A percentile compares a stretch with the other conserved stretches of the same genome.
Conservation (phyloP, 768 basidiomycete genomes). For the Clathrus columnatus region DNA sequence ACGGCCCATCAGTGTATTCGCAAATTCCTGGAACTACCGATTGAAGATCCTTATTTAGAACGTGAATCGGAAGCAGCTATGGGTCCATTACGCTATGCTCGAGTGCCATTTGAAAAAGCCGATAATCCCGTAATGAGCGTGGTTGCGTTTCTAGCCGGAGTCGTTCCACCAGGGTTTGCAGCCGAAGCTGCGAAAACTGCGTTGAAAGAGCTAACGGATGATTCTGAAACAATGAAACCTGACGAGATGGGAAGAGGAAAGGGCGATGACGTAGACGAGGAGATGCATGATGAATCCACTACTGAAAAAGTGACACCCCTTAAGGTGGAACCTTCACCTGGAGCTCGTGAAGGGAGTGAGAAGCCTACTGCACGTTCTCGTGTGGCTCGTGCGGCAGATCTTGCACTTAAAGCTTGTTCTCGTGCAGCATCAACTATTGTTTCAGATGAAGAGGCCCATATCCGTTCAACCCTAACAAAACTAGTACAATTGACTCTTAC, state of each 20-base stretch:
- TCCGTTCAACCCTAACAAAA: constrained; percentile 67
- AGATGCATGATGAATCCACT: constrained; percentile 34
- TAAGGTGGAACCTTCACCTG: constrained; percentile 17
- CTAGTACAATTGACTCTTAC: constrained; percentile 78
- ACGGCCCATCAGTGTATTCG: constrained; percentile 92
- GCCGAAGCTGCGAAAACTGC: constrained; percentile 91
- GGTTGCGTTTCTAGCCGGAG: constrained; percentile 91
- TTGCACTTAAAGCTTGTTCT: constrained; percentile 85
- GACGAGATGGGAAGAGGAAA: constrained; percentile 21
- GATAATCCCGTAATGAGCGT: constrained; percentile 99
- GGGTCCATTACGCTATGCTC: constrained; percentile 65
- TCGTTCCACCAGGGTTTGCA: constrained; percentile 83
- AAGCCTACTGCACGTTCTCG: constrained; percentile 59
- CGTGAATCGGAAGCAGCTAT: constrained; percentile 56
- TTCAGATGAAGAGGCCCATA: constrained; percentile 70
- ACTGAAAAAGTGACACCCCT: constrained; percentile 22
- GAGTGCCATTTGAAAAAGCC: constrained; percentile 86
- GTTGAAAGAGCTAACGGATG: constrained; percentile 69
- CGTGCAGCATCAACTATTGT: constrained; percentile 77
- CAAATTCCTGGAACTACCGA: constrained; percentile 91
- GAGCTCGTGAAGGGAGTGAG: constrained; percentile 15
- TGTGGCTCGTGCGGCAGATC: constrained; percentile 70
- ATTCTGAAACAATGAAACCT: constrained; percentile 31
- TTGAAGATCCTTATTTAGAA: constrained; percentile 88
- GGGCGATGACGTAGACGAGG: constrained; percentile 3